Conservation (phyloP, 495 filamentous ascomycete species). For the Cercophora scortea region DNA sequence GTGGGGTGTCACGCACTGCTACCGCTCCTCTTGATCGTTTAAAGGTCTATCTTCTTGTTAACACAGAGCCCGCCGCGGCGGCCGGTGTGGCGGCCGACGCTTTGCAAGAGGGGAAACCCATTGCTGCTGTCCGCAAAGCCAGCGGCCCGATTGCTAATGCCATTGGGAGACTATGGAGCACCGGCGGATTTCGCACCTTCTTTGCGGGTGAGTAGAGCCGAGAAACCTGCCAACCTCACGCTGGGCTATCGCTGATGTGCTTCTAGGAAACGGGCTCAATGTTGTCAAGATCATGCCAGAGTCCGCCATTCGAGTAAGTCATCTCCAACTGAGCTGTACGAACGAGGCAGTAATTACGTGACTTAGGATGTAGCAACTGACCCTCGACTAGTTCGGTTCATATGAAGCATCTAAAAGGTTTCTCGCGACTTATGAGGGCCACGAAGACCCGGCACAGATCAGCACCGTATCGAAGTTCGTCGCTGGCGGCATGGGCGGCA, state of each 20-base stretch:
- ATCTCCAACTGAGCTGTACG: no score
- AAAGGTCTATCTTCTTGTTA: constrained; percentile 95
- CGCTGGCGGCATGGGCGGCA: constrained; percentile 82
- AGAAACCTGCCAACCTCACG: background rate
- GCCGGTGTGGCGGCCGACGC: constrained; percentile 51
- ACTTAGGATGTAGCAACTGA: constrained; percentile 9
- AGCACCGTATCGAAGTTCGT: constrained; percentile 79
- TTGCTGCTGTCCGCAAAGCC: constrained; percentile 58
- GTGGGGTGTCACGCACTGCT: constrained; percentile 83
- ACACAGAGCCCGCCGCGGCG: constrained; percentile 50
- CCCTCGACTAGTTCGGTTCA: constrained; percentile 61
- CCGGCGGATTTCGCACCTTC: constrained; percentile 84
- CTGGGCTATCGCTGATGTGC: constrained; percentile 22
- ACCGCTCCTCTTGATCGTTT: constrained; percentile 94
- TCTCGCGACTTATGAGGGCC: constrained; percentile 81
- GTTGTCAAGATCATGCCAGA: constrained; percentile 97
- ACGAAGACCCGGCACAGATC: constrained; percentile 71
- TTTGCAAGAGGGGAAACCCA: constrained; percentile 61
- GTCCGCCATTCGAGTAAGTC: constrained; percentile 69
- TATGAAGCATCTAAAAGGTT: constrained; percentile 92
- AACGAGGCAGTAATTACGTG: background rate
- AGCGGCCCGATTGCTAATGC: constrained; percentile 64
- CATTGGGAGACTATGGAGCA: constrained; percentile 65
- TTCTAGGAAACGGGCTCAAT: constrained; percentile 85
- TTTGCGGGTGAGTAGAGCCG: constrained; percentile 70